Conservation (phyloP, 352 stramenopile species). For the Phytopythium kandeliae region DNA sequence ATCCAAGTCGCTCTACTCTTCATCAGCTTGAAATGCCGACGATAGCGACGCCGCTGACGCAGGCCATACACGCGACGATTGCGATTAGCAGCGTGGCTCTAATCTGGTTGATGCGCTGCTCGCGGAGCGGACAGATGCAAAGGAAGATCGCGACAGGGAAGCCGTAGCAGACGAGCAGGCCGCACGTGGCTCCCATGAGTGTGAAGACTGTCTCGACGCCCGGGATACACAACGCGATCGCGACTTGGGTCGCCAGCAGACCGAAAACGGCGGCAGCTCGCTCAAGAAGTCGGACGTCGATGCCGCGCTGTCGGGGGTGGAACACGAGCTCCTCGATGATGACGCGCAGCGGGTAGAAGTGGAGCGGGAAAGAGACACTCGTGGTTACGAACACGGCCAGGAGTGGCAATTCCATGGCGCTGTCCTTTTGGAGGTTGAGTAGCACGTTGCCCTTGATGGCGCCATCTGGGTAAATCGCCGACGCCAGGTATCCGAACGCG, state of each 20-base stretch:
- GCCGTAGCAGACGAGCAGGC: constrained; percentile 41
- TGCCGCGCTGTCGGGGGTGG: constrained; percentile 5
- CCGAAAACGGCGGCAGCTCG: constrained; percentile 12
- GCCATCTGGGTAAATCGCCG: constrained; percentile 32
- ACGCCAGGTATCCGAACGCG: constrained; percentile 33
- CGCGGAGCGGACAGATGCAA: constrained; percentile 39
- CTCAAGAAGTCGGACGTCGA: constrained; percentile 2
- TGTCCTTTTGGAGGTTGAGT: constrained; percentile 39
- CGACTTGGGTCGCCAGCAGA: constrained; percentile 17
- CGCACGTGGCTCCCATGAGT: constrained; percentile 39
- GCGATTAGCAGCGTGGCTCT: constrained; percentile 12
- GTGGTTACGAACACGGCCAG: constrained; percentile 37
- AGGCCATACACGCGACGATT: constrained; percentile 23
- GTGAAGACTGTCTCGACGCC: constrained; percentile 52
- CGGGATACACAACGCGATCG: constrained; percentile 32
- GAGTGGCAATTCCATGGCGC: constrained; percentile 33
- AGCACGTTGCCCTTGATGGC: constrained; percentile 42
- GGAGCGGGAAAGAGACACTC: constrained; percentile 40
- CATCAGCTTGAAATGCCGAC: not conserved
- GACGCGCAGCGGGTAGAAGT: constrained; percentile 40
- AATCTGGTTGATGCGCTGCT: constrained; percentile 5
- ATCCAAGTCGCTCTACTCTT: not conserved
- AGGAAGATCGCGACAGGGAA: constrained; percentile 41
- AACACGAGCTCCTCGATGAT: constrained; percentile 26
- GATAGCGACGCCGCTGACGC: constrained; percentile 17